These are phyloP conservation scores for Bocquillonia castaneifolia DNA, from an alignment of 441 rosid genomes.

Conservation along the genomic window DNA sequence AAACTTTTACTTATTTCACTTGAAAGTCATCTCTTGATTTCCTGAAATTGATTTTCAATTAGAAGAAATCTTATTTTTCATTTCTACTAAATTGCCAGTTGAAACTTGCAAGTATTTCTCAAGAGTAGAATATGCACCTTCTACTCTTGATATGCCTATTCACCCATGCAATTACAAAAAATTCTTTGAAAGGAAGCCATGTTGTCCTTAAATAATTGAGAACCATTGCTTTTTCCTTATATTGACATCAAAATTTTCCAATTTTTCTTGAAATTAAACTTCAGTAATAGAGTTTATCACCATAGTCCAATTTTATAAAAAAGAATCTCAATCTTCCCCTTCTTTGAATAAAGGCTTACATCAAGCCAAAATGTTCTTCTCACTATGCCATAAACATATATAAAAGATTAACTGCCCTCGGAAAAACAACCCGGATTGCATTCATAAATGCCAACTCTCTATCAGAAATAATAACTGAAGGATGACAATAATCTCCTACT, in stretches of 20 bases:
- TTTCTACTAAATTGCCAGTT: background rate
- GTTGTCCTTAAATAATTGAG: background rate
- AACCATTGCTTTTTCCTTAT: background rate
- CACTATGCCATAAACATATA: conserved; percentile 17
- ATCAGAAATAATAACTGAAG: conserved; percentile 11
- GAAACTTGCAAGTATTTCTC: conserved; percentile 13
- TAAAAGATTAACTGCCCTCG: background rate
- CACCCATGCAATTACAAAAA: conserved; percentile 4
- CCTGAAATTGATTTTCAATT: conserved; percentile 15
- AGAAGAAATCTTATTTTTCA: background rate
- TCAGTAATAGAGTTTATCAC: background rate
- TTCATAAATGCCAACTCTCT: conserved; percentile 21
- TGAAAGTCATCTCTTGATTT: background rate
- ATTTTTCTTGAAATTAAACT: background rate
- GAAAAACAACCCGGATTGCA: conserved; percentile 10
- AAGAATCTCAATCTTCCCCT: background rate
- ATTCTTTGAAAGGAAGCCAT: background rate
- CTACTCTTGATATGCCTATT: background rate
- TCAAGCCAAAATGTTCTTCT: conserved; percentile 12
- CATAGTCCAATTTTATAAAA: background rate
- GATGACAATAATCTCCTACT: background rate
- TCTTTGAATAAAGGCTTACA: background rate
- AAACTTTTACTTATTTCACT: background rate
- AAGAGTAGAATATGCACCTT: conserved; percentile 8
- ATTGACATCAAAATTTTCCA: background rate